These are phyloP conservation scores for Boletus rufocinnamomeus DNA, from an alignment of 768 basidiomycete species.

Conservation along the genomic window DNA sequence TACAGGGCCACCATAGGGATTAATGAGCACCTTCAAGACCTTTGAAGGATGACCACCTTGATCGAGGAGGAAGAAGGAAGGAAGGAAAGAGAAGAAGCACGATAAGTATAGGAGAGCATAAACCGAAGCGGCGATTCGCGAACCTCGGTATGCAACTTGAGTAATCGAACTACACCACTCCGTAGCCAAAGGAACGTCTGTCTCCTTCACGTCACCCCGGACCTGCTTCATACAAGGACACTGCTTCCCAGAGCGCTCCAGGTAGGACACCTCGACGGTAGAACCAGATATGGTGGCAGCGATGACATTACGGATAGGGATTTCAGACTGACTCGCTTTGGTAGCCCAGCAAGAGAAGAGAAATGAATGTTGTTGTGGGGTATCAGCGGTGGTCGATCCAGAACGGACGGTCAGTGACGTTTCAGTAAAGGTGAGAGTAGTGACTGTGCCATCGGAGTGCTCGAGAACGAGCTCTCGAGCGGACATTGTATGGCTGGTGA, in stretches of 20 bases:
- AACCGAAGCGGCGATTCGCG: neutral
- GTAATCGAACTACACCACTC: constrained; percentile 60
- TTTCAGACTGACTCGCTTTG: constrained; percentile 21
- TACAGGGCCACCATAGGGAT: constrained; percentile 80
- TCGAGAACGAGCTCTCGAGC: constrained; percentile 24
- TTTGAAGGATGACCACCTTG: constrained; percentile 56
- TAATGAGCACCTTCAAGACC: constrained; percentile 69
- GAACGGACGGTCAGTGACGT: constrained; percentile 30
- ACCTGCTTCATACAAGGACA: constrained; percentile 41
- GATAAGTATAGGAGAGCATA: neutral
- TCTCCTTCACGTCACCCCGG: constrained; percentile 43
- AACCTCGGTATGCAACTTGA: constrained; percentile 62
- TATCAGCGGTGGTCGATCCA: constrained; percentile 11
- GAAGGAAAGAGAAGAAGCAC: neutral
- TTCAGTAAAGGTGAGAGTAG: constrained; percentile 32
- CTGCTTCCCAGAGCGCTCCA: constrained; percentile 47
- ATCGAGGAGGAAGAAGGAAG: neutral
- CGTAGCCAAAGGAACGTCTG: constrained; percentile 36
- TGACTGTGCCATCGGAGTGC: constrained; percentile 9
- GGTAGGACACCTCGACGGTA: constrained; percentile 50
- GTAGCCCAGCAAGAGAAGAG: constrained; percentile 10
- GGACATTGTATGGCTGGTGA: constrained; percentile 16
- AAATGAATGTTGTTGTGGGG: constrained; percentile 10
- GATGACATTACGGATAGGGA: constrained; percentile 56
- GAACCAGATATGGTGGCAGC: constrained; percentile 44